Base-by-base conservation (phyloP, 1,284 basidiomycete species). In the Cutaneotrichosporon cutaneum region DNA sequence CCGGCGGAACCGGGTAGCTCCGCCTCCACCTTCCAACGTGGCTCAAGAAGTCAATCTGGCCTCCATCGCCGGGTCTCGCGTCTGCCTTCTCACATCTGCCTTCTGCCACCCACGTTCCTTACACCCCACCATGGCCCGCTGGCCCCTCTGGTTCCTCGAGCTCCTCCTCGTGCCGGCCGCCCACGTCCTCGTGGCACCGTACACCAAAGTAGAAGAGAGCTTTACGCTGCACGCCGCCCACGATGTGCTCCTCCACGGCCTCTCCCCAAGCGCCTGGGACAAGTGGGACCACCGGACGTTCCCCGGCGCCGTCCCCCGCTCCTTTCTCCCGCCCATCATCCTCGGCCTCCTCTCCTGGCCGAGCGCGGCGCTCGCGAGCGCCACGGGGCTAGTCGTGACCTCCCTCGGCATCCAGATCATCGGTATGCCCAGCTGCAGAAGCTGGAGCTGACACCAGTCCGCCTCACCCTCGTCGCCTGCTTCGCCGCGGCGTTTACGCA, bases 161-260 rank as follows among this genome's bases (percentile, higher is more conserved):
- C 77, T 92, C 7, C 75, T 90, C 45, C 68, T 79, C 0, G 82
- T 86, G 27, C 82, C 84, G 48, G 87, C 85, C 81, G 64, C 77
- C 1, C 89, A 94, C 70, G 87, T 94, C 58, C 67, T 89, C 6
- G 78, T 91, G 6, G 85, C 90, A 3, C 95, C 95, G 0, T 94
- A 90, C 76, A 92, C 90, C 3, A 99, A 99, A 80, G 95, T 99
- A 44, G 96, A 99, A 77, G 95, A 99, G 81, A 92, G 89, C 73
- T 97, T 98, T 83, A 94, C 90, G 65, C 84, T 98, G 6, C 95
- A 99, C 74, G 94, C 92, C 0, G 86, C 85, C 0, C 92, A 96
- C 75, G 95, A 99, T 77, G 82, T 92, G 22, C 82, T 97, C 33
- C 63, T 65, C 14, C 88, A 90, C 69, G 92, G 92, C 11, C 71